Evolutionary conservation across 352 stramenopile species (phyloP), one percentile per base, ranked within the genome.

Genomic region (Thalassiosira mediterranea): DNA sequence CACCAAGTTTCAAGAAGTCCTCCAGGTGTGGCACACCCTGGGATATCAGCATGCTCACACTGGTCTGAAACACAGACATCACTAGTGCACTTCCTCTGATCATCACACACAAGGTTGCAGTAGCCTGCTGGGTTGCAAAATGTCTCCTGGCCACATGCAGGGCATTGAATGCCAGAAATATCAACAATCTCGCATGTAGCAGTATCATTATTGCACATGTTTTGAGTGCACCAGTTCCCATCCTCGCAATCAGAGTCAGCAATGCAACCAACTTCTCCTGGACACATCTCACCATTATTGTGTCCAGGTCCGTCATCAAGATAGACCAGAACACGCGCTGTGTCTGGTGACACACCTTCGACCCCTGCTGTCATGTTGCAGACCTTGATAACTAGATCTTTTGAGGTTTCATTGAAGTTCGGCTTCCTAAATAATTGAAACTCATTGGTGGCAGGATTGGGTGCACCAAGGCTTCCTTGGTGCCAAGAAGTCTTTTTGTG

Each of bases 231-330:
- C 34, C 34, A 42, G 13, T 42, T 42, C 13, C 34, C 34, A 42
- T 42, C 34, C 13, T 42, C 34, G 34, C 34, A 42, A 42, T 42
- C 34, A 7, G 34, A 42, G 13, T 42, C 34, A 42, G 17, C 21
- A 19, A 60, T 37, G 40, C 23, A 60, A 38, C 23, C 32, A 31
- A 46, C 51, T 46, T 38, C 51, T 7, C 51, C 51, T 13, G 21
- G 23, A 38, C 51, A 60, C 51, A 60, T 60, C 28, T 46, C 25
- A 46, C 51, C 51, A 60, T 46, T 60, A 26, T 60, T 60, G 21
- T 17, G 13, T 25, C 31, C 54, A 10, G 32, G 31, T 51, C 54
- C 54, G 47, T 64, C 54, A 31, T 64, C 54, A 7, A 64, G 32
- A 38, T 49, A 46, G 19, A 64, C 54, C n/a, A 64, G 25, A 17